A percentile compares a stretch with the other conserved stretches of the same genome.
Conservation (phyloP, 2,329 filamentous ascomycete genomes). For the Hyphodiscus sp. region DNA sequence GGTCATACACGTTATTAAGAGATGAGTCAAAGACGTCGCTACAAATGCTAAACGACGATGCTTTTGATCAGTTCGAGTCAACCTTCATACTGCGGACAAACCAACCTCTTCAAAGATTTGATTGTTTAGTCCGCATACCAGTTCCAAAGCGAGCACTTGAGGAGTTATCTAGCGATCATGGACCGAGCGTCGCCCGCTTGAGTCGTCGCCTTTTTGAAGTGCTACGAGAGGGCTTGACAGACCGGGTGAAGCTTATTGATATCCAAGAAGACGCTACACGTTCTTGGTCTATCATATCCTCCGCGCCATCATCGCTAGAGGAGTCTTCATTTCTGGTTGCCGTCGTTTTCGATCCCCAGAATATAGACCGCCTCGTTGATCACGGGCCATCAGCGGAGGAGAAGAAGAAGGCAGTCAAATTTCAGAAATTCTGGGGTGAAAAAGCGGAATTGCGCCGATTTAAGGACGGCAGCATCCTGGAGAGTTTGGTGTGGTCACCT, state of each 20-base stretch:
- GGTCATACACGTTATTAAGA: slow-evolving; percentile 70
- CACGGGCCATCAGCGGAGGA: slow-evolving; percentile 83
- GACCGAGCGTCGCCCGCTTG: slow-evolving; percentile 29
- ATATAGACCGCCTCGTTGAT: slow-evolving; percentile 72
- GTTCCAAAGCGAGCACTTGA: slow-evolving; percentile 1
- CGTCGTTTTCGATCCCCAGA: slow-evolving; percentile 65
- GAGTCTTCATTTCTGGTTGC: slow-evolving; percentile 50
- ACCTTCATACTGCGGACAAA: slow-evolving; percentile 68
- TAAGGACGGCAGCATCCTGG: slow-evolving; percentile 88
- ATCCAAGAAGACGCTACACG: slow-evolving; percentile 38
- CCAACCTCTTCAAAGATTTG: slow-evolving; percentile 48
- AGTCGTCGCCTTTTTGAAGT: slow-evolving; percentile 55
- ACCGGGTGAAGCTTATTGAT: slow-evolving; percentile 65
- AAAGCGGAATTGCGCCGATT: slow-evolving; percentile 91
- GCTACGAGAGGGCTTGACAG: slow-evolving; percentile 65
- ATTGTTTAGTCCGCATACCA: slow-evolving; percentile 36
- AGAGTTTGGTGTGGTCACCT: slow-evolving; percentile 82
- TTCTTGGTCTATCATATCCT: slow-evolving; percentile 42
- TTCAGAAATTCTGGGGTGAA: slow-evolving; percentile 90
- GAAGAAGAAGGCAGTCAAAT: slow-evolving; percentile 72
- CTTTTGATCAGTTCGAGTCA: slow-evolving; percentile 74
- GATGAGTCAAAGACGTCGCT: slow-evolving; percentile 70
- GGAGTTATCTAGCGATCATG: slow-evolving; percentile 21
- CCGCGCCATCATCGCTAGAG: slow-evolving; percentile 27
- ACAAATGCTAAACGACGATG: slow-evolving; percentile 65